Evolutionary conservation across 1,284 basidiomycete species (phyloP).

Genomic region (Amylostereum chailletii): DNA sequence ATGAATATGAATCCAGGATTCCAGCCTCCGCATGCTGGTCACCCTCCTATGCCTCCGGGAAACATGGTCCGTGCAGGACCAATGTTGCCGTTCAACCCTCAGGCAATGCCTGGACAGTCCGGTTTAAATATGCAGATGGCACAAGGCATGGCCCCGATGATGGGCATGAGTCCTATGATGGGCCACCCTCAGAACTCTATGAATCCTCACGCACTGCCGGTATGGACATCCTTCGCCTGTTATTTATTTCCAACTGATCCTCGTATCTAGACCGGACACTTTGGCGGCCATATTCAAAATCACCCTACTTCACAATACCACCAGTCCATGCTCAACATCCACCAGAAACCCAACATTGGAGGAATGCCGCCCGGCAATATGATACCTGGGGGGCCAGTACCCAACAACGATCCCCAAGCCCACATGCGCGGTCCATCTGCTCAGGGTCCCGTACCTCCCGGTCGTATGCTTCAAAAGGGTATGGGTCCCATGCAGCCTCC

Average conservation of each 20-base stretch:
- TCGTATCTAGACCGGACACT: too few relatives aligned
- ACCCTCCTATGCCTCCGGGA: background rate
- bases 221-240: too few relatives aligned
- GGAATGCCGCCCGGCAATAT: conserved; percentile 10
- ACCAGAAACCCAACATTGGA: conserved; percentile 20
- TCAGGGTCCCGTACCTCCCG: background rate
- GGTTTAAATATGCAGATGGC: conserved; percentile 6
- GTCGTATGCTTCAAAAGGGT: conserved; percentile 5
- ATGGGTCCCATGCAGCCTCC: too few relatives aligned
- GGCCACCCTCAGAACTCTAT: conserved; percentile 11
- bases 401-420: conserved; percentile 12
- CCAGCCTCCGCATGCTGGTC: conserved; percentile 9
- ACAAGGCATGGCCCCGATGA: conserved; percentile 13
- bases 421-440: conserved; percentile 6
- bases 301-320: conserved; percentile 20
- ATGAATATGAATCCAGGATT: conserved; percentile 16
- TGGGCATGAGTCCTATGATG: conserved; percentile 21
- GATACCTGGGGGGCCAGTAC: conserved; percentile 14
- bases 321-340: conserved; percentile 26
- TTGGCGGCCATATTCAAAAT: background rate
- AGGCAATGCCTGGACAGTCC: background rate
- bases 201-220: too few relatives aligned
- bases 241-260: too few relatives aligned
- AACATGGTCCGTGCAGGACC: too few relatives aligned
- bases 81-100: too few relatives aligned